Evolutionary conservation across 306 rosid genomes (phyloP), one percentile per base, ranked within the genome.

Genomic region (Senna siamea): DNA sequence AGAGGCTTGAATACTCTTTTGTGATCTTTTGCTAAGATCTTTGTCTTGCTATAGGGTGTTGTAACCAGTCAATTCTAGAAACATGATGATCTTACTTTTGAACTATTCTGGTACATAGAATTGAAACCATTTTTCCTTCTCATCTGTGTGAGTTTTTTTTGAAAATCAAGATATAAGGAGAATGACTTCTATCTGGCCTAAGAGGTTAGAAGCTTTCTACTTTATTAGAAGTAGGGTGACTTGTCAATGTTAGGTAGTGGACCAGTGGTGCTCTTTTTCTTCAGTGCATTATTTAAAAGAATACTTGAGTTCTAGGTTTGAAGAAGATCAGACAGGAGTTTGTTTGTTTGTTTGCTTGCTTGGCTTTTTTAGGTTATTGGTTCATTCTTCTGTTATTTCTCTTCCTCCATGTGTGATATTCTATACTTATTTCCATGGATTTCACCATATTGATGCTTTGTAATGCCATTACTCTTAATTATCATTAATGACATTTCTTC

Each of bases 371-470:
- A 30, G 41, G 62, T 46, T 65, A 53, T 26, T 56, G 52, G 59
- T 66, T 57, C 55, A 53, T 40, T 63, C 18, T 40, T 63, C 17
- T 40, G 18, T 26, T 63, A 0, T 18, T 37, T 18, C 17, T 62
- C 8, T 40, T 35, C 40, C 56, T 66, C 20, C 57, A 22, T 35
- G 38, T 18, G 19, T 9, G 19, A 67, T 50, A 37, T 73, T 55
- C 73, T 41, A 26, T 54, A 47, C 59, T 35, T 34, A 18, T 72
- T 72, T 66, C 34, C 59, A 38, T 67, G 32, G 32, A 43, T 72
- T 56, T 28, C 55, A 37, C 69, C 63, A 66, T 18, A 56, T 79
- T 66, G 40, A 40, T 10, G 43, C 44, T 56, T 17, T 40, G 47
- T 43, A 66, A 67, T 59, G 11, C 62, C 35, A 30, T 38, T 50